Evolutionary conservation across 805 yeast species (phyloP).

Genomic region (Hanseniaspora guilliermondii): DNA sequence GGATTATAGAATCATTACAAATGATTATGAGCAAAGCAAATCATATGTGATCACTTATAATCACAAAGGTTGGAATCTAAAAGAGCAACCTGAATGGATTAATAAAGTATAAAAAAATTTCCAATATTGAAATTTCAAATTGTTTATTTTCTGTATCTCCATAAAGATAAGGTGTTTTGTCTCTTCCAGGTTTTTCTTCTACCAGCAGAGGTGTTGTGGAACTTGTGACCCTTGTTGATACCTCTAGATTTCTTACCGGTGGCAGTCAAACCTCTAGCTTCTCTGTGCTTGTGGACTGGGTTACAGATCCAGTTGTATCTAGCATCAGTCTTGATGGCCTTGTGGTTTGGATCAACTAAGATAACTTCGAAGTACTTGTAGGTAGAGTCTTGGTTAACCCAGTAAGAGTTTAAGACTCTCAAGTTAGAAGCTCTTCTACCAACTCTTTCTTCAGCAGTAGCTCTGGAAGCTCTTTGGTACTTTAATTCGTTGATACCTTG

Average conservation of each 20-base stretch:
- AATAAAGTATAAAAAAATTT: neutral
- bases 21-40: no score
- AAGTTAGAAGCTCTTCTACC: constrained; percentile 98
- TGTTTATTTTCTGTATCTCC: constrained; percentile 92
- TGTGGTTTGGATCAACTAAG: constrained; percentile 93
- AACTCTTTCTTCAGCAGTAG: constrained; percentile 99
- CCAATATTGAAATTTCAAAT: constrained; percentile 4
- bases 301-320: constrained; percentile 98
- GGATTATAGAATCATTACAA: neutral
- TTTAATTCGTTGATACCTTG: constrained; percentile 98
- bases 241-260: constrained; percentile 99
- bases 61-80: neutral
- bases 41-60: no score
- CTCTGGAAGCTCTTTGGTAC: constrained; percentile 95
- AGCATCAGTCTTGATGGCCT: constrained; percentile 97
- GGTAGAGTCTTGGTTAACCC: constrained; percentile 99
- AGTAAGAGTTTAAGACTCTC: constrained; percentile 99
- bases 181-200: constrained; percentile 99
- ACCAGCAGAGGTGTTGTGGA: constrained; percentile 96
- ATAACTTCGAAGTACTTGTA: constrained; percentile 99
- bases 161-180: constrained; percentile 94
- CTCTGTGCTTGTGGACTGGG: constrained; percentile 99
- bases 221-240: constrained; percentile 99
- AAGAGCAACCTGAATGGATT: neutral
- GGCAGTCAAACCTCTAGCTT: constrained; percentile 96